These are phyloP conservation scores for Candida sp. DNA, from an alignment of 1,139 yeast species.

Conservation along the genomic window DNA sequence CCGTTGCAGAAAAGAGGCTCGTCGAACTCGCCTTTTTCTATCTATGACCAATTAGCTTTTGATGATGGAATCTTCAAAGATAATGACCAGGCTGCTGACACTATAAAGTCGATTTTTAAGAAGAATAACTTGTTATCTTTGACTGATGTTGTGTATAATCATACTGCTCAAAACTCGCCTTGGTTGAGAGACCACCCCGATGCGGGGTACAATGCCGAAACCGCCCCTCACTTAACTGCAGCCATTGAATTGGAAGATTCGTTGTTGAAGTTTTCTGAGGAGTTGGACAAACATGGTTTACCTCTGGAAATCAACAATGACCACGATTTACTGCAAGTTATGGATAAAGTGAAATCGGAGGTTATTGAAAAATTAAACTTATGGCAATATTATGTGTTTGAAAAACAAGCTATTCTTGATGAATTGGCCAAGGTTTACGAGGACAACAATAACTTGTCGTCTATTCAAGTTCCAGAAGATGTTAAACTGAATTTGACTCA, in stretches of 20 bases:
- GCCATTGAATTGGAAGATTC: slow-evolving; percentile 82
- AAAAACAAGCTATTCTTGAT: slow-evolving; percentile 37
- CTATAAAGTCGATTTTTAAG: slow-evolving; percentile 39
- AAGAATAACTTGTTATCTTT: slow-evolving; percentile 66
- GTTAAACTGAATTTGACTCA: slow-evolving; percentile 32
- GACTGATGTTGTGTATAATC: slow-evolving; percentile 93
- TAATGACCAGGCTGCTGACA: slow-evolving; percentile 25
- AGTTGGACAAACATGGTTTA: slow-evolving; percentile 52
- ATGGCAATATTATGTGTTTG: slow-evolving; percentile 87
- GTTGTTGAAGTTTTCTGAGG: slow-evolving; percentile 60
- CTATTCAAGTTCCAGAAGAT: slow-evolving; percentile 27
- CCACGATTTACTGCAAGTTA: slow-evolving; percentile 55
- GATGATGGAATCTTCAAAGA: slow-evolving; percentile 63
- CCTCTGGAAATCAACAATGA: slow-evolving; percentile 51
- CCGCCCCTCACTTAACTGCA: slow-evolving; percentile 84
- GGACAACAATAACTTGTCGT: slow-evolving; percentile 16
- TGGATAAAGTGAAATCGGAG: slow-evolving; percentile 64
- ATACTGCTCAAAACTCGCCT: slow-evolving; percentile 84
- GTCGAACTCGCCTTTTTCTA: slow-evolving; percentile 90
- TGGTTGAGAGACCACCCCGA: slow-evolving; percentile 91
- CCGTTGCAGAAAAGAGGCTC: slow-evolving; percentile 89
- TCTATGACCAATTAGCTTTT: slow-evolving; percentile 77
- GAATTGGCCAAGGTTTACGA: slow-evolving; percentile 40
- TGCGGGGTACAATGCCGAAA: slow-evolving; percentile 78
- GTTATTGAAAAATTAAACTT: slow-evolving; percentile 65